Evolutionary conservation across 164 flowering plant genomes (phyloP).

Genomic region (Aristolochia californica): DNA sequence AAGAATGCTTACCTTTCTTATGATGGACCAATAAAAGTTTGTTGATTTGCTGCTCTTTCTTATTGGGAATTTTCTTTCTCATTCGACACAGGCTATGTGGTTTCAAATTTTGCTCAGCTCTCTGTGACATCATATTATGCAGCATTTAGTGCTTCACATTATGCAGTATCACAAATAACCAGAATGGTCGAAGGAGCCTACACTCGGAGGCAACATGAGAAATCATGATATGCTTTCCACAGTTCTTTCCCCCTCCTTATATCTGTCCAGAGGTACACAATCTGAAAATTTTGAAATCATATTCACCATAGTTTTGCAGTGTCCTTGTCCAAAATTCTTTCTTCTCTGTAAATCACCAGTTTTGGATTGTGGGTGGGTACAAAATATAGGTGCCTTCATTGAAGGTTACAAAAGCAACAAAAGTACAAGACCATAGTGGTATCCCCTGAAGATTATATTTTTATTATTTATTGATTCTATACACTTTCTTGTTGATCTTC

Average conservation of each 20-base stretch:
- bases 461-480: too few relatives aligned
- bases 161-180: conserved; percentile 72
- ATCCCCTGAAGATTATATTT: too few relatives aligned
- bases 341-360: too few relatives aligned
- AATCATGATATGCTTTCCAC: conserved; percentile 1
- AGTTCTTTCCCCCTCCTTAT: not conserved
- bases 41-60: not conserved
- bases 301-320: too few relatives aligned
- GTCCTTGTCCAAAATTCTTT: too few relatives aligned
- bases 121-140: conserved; percentile 86
- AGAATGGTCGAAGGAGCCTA: conserved; percentile 62
- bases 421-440: too few relatives aligned
- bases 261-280: not conserved
- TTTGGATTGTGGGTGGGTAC: too few relatives aligned
- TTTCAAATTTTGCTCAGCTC: conserved; percentile 79
- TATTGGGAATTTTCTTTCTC: not conserved
- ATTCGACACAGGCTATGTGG: conserved; percentile 47
- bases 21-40: not conserved
- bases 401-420: too few relatives aligned
- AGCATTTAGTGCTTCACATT: conserved; percentile 83
- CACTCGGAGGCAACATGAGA: conserved; percentile 26
- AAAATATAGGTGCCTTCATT: too few relatives aligned
- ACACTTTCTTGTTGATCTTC: too few relatives aligned
- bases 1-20: too few relatives aligned
- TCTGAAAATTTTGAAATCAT: not conserved